Conservation (phyloP, 768 basidiomycete genomes). For the Trametes sanguinea region DNA sequence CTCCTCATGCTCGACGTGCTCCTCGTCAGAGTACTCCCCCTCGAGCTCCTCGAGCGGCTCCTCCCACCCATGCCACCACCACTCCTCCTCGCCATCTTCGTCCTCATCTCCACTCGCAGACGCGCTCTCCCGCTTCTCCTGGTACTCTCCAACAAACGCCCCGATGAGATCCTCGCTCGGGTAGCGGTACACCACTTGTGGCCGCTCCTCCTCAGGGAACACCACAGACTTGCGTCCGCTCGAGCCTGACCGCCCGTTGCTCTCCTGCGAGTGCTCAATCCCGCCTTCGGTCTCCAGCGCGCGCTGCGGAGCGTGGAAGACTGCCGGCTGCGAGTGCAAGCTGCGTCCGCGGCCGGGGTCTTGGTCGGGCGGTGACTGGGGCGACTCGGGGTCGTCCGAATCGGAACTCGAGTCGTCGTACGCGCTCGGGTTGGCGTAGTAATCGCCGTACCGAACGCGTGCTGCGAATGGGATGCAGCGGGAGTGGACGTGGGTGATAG, state of each 20-base stretch:
- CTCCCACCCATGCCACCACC: constrained; percentile 31
- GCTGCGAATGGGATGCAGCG: constrained; percentile 25
- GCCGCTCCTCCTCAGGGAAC: constrained; percentile 22
- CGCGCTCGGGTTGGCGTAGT: constrained; percentile 17
- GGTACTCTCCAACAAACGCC: constrained; percentile 10
- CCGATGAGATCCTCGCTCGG: constrained; percentile 22
- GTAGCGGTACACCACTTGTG: constrained; percentile 30
- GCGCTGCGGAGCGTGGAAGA: constrained; percentile 11
- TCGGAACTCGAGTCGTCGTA: constrained; percentile 13
- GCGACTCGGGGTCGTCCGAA: constrained; percentile 20
- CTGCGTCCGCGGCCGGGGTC: constrained; percentile 10
- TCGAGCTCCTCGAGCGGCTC: constrained; percentile 18
- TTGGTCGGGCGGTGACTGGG: neutral
- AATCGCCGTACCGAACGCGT: constrained; percentile 20
- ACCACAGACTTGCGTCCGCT: constrained; percentile 25
- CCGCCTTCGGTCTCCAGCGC: constrained; percentile 13
- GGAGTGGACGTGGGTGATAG: constrained; percentile 23
- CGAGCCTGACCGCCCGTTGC: neutral
- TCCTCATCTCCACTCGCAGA: constrained; percentile 6
- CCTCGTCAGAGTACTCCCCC: neutral
- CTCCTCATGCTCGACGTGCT: no score
- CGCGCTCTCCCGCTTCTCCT: constrained; percentile 8
- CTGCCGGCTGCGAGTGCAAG: constrained; percentile 9
- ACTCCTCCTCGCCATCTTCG: constrained; percentile 11
- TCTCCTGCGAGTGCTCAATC: neutral